Percentiles rank a stretch among this genome's conserved stretches.
Evolutionary conservation across 1,139 yeast species (phyloP).

Genomic region (Scheffersomyces lignicola): DNA sequence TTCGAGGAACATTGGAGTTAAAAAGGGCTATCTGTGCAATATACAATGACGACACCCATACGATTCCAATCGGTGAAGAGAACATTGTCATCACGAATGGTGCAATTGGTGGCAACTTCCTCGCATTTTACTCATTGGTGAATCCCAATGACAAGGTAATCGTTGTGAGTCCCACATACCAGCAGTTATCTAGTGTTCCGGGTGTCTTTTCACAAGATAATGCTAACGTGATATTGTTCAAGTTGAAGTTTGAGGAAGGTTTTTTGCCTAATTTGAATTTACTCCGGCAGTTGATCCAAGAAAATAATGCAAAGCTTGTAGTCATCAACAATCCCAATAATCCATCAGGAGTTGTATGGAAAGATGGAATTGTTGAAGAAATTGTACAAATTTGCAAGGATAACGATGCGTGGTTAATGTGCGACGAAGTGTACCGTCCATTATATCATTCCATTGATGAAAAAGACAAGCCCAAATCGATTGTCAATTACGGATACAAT

Average conservation of each 20-base stretch:
- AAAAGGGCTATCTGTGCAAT: conserved; percentile 34
- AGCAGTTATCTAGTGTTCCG: conserved; percentile 53
- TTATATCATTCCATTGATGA: conserved; percentile 38
- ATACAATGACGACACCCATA: conserved; percentile 27
- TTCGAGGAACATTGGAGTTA: conserved; percentile 45
- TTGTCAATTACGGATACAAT: conserved; percentile 42
- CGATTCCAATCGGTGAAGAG: conserved; percentile 18
- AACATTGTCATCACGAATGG: conserved; percentile 54
- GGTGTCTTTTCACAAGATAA: conserved; percentile 44
- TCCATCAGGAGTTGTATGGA: conserved; percentile 54
- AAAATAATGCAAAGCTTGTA: conserved; percentile 42
- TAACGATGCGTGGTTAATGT: conserved; percentile 36
- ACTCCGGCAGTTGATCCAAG: conserved; percentile 27
- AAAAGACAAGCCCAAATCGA: conserved; percentile 26
- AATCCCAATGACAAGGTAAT: conserved; percentile 51
- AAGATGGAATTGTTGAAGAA: conserved; percentile 27
- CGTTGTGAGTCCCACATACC: conserved; percentile 53
- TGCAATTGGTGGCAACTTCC: conserved; percentile 59
- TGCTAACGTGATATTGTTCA: conserved; percentile 34
- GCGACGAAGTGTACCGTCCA: conserved; percentile 62
- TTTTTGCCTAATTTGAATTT: conserved; percentile 38
- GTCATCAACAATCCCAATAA: conserved; percentile 57
- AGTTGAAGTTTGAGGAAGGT: conserved; percentile 29
- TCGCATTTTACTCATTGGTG: conserved; percentile 47
- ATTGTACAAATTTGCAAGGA: conserved; percentile 41